A percentile compares a stretch with the other conserved stretches of the same genome.
Evolutionary conservation across 805 yeast genomes (phyloP).

Genomic region (Nakazawaea wyomingensis): DNA sequence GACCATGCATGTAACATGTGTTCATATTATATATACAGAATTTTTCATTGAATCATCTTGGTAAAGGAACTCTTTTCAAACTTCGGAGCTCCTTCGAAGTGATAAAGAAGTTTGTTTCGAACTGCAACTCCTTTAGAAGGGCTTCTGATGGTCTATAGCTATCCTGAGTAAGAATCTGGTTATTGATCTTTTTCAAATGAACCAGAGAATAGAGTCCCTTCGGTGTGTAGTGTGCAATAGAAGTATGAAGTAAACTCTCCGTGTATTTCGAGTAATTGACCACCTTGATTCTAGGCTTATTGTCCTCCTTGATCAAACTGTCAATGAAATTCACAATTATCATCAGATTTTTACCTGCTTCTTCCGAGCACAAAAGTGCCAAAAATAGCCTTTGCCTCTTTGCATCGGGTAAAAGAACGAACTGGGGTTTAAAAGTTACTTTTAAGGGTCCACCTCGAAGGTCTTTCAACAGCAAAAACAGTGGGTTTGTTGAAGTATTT

Average conservation of each 20-base stretch:
- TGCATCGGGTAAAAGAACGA: neutral
- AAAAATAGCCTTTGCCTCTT: neutral
- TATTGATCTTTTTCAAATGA: neutral
- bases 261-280: neutral
- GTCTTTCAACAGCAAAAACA: neutral
- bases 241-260: neutral
- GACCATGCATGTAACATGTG: neutral
- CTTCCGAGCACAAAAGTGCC: neutral
- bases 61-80: slow-evolving; percentile 3
- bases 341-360: slow-evolving; percentile 5
- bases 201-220: neutral
- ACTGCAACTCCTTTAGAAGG: slow-evolving; percentile 1
- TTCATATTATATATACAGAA: too few species aligned
- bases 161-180: neutral
- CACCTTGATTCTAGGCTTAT: neutral
- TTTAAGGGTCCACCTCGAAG: slow-evolving; percentile 3
- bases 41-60: neutral
- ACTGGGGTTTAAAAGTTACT: slow-evolving; percentile 4
- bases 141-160: neutral
- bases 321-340: slow-evolving; percentile 2
- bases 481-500: neutral
- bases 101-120: slow-evolving; percentile 1
- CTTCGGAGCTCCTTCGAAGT: neutral
- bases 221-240: slow-evolving; percentile 3
- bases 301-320: slow-evolving; percentile 1